Percentiles rank a stretch among this genome's conserved stretches.
phyloP scores from a whole-genome alignment of 176 grass and related monocot species.

The Carex scoparia region DNA sequence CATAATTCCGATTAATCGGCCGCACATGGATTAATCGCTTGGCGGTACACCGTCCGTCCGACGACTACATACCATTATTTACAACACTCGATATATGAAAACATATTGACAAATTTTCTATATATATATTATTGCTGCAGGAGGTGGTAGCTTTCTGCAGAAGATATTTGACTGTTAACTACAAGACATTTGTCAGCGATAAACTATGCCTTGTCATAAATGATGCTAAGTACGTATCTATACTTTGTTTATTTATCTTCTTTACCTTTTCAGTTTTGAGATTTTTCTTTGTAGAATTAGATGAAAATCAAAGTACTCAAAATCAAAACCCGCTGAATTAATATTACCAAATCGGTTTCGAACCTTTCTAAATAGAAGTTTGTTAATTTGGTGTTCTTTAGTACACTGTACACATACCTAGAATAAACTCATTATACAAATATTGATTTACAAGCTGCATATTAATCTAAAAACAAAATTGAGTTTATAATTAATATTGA shows the following conservation, averaged over 20 bases:
- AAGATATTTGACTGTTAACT: constrained; percentile 44
- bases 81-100: no score
- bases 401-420: no score
- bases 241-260: background rate
- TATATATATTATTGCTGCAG: constrained; percentile 24
- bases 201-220: constrained; percentile 75
- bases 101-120: background rate
- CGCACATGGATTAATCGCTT: no score
- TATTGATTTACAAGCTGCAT: background rate
- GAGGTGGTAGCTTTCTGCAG: constrained; percentile 84
- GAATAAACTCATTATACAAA: background rate
- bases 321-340: background rate
- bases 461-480: background rate
- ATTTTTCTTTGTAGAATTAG: background rate
- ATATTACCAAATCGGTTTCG: no score
- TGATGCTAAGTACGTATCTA: constrained; percentile 47
- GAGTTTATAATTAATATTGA: no score
- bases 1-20: no score
- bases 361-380: background rate
- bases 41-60: no score
- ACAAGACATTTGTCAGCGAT: constrained; percentile 40
- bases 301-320: background rate
- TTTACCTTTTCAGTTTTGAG: no score
- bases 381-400: background rate
- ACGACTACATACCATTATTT: no score